These are phyloP conservation scores for Erythrophleum fordii DNA, from an alignment of 306 rosid genomes.

Conservation along the genomic window DNA sequence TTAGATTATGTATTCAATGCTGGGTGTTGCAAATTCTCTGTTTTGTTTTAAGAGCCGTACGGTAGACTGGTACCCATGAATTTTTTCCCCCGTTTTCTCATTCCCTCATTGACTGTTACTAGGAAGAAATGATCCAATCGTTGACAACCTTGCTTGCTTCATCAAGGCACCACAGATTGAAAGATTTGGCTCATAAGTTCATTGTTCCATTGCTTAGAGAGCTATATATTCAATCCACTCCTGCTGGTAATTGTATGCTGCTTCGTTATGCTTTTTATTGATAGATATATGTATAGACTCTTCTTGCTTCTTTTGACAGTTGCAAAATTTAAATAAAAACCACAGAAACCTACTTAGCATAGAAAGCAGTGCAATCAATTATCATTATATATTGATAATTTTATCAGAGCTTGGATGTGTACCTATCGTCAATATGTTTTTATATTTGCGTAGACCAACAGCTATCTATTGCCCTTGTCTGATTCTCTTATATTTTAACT, in stretches of 20 bases:
- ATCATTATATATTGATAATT: neutral
- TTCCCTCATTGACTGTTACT: constrained; percentile 34
- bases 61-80: neutral
- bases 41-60: constrained; percentile 9
- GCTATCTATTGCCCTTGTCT: neutral
- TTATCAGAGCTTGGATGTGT: neutral
- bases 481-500: neutral
- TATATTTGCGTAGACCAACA: neutral
- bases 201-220: constrained; percentile 71
- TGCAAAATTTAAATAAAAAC: neutral
- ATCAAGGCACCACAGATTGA: constrained; percentile 70
- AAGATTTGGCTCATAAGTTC: constrained; percentile 52
- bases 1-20: constrained; percentile 3
- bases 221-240: constrained; percentile 53
- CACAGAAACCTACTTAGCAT: neutral
- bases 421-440: neutral
- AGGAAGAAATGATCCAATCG: constrained; percentile 53
- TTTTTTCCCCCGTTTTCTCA: constrained; percentile 16
- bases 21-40: neutral
- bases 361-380: neutral
- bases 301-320: neutral
- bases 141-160: constrained; percentile 54
- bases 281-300: constrained; percentile 5
- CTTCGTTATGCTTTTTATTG: neutral
- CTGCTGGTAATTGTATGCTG: constrained; percentile 56